phyloP scores from a whole-genome alignment of 1,284 basidiomycete genomes.

The Porodaedalea pini region DNA sequence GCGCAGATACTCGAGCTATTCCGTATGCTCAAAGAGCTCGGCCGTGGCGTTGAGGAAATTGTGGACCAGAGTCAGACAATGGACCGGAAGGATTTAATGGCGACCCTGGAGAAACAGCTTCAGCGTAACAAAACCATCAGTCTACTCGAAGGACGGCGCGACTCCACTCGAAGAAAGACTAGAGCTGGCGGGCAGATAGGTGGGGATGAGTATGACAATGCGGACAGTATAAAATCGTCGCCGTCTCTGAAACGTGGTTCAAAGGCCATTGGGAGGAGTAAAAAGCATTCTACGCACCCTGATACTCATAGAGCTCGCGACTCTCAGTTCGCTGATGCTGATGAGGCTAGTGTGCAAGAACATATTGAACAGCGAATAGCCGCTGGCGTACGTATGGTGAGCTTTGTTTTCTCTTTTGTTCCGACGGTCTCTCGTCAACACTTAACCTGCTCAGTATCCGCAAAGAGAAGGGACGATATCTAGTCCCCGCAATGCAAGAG shows the following conservation, averaged over 20 bases:
- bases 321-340: conserved; percentile 89
- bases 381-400: conserved; percentile 67
- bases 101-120: conserved; percentile 77
- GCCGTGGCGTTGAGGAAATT: conserved; percentile 72
- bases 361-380: conserved; percentile 82
- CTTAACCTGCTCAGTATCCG: conserved; percentile 44
- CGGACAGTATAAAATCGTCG: conserved; percentile 33
- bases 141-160: conserved; percentile 74
- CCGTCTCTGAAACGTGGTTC: conserved; percentile 29
- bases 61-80: conserved; percentile 62
- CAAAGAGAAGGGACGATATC: conserved; percentile 51
- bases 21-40: conserved; percentile 84
- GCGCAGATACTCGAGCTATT: conserved; percentile 92
- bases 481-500: conserved; percentile 63
- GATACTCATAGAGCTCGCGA: conserved; percentile 40
- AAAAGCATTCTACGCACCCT: conserved; percentile 14
- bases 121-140: conserved; percentile 84
- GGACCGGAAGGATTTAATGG: conserved; percentile 79
- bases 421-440: not conserved
- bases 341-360: conserved; percentile 80
- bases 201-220: conserved; percentile 32
- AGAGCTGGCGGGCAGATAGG: conserved; percentile 19
- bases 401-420: conserved; percentile 26
- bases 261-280: conserved; percentile 14
- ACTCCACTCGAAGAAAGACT: conserved; percentile 33